Evolutionary conservation across 805 yeast genomes (phyloP).

Genomic region (Candida qinlingensis): DNA sequence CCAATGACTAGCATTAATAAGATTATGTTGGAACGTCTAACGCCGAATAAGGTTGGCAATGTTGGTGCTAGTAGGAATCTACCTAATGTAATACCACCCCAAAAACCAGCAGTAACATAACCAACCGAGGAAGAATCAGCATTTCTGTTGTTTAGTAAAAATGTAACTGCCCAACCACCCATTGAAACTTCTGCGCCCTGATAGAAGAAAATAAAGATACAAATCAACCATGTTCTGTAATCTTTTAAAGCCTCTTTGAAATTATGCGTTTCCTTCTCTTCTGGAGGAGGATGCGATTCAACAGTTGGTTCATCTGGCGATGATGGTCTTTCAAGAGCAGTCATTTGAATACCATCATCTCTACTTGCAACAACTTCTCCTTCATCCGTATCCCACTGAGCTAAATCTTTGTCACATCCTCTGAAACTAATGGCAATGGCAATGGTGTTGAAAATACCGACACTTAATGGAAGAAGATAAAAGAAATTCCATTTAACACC

Average conservation of each 20-base stretch:
- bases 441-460: conserved; percentile 30
- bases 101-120: conserved; percentile 57
- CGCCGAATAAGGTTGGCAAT: conserved; percentile 36
- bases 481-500: conserved; percentile 49
- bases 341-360: not conserved
- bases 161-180: conserved; percentile 66
- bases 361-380: conserved; percentile 1
- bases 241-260: conserved; percentile 34
- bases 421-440: conserved; percentile 38
- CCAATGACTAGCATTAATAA: conserved; percentile 30
- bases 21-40: conserved; percentile 38
- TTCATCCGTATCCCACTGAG: conserved; percentile 16
- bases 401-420: conserved; percentile 39
- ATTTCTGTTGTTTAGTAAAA: conserved; percentile 44
- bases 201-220: conserved; percentile 51
- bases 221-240: conserved; percentile 43
- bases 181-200: conserved; percentile 60
- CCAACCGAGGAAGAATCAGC: conserved; percentile 41
- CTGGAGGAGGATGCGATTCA: not conserved
- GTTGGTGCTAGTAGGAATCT: conserved; percentile 43
- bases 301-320: not conserved
- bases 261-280: conserved; percentile 10
- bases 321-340: not conserved
- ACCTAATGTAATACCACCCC: conserved; percentile 62
- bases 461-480: conserved; percentile 47